These are phyloP conservation scores for Lyophyllum semitale DNA, from an alignment of 768 basidiomycete genomes.

Conservation along the genomic window DNA sequence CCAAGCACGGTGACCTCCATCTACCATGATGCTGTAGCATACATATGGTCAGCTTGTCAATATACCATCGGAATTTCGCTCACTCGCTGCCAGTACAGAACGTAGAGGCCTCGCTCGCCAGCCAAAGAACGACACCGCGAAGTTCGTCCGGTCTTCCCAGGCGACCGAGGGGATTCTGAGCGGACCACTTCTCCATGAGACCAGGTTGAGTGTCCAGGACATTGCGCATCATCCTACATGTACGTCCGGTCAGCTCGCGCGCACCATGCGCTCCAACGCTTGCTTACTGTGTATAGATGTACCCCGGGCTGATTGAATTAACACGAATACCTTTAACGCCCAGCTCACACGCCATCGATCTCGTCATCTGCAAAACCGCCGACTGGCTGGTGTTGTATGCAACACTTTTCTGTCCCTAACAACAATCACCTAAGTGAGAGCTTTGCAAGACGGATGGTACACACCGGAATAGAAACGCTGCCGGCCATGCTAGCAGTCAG, in stretches of 20 bases:
- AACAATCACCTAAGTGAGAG: neutral
- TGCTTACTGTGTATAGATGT: slow-evolving; percentile 67
- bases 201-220: slow-evolving; percentile 57
- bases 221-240: slow-evolving; percentile 57
- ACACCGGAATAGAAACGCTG: slow-evolving; percentile 59
- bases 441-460: slow-evolving; percentile 1
- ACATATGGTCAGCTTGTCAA: neutral
- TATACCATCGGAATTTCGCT: neutral
- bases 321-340: slow-evolving; percentile 67
- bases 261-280: neutral
- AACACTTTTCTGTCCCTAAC: slow-evolving; percentile 63
- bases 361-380: slow-evolving; percentile 76
- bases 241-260: neutral
- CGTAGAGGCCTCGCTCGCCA: slow-evolving; percentile 3
- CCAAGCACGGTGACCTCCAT: slow-evolving; percentile 8
- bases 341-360: slow-evolving; percentile 78
- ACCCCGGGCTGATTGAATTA: slow-evolving; percentile 72
- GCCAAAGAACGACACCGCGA: slow-evolving; percentile 45
- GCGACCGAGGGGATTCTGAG: slow-evolving; percentile 63
- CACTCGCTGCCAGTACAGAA: slow-evolving; percentile 11
- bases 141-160: slow-evolving; percentile 70
- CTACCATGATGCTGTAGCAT: slow-evolving; percentile 3
- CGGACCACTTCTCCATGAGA: slow-evolving; percentile 55
- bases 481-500: slow-evolving; percentile 64
- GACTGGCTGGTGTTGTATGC: slow-evolving; percentile 79